Percentiles rank a stretch among this genome's conserved stretches.
phyloP scores from a whole-genome alignment of 805 yeast genomes.

The Candida peoriensis region DNA sequence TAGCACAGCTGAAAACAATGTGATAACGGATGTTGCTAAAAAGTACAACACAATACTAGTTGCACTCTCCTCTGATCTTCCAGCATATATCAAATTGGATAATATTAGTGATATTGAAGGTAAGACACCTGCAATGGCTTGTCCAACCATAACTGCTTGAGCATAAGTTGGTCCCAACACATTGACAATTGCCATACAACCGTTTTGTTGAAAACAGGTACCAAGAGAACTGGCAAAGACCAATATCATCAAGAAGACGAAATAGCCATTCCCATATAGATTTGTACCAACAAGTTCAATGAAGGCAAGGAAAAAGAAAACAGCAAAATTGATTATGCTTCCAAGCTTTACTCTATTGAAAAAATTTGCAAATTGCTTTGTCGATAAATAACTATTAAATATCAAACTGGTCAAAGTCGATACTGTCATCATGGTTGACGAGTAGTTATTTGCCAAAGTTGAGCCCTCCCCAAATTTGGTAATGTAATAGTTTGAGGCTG shows the following conservation, averaged over 20 bases:
- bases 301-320: slow-evolving; percentile 38
- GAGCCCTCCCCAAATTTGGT: slow-evolving; percentile 49
- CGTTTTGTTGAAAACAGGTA: slow-evolving; percentile 82
- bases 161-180: slow-evolving; percentile 72
- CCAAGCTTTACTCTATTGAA: slow-evolving; percentile 56
- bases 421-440: slow-evolving; percentile 84
- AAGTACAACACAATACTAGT: slow-evolving; percentile 36
- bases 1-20: slow-evolving; percentile 36
- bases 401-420: slow-evolving; percentile 66
- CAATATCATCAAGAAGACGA: slow-evolving; percentile 51
- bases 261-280: slow-evolving; percentile 26
- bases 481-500: slow-evolving; percentile 76
- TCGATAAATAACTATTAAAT: slow-evolving; percentile 58
- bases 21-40: slow-evolving; percentile 45
- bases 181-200: slow-evolving; percentile 82
- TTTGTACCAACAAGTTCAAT: slow-evolving; percentile 18
- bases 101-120: slow-evolving; percentile 70
- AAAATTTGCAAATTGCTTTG: slow-evolving; percentile 56
- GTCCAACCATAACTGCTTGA: slow-evolving; percentile 92
- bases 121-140: slow-evolving; percentile 88
- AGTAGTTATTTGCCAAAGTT: slow-evolving; percentile 50
- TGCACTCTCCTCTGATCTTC: slow-evolving; percentile 21
- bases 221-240: slow-evolving; percentile 68
- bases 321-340: slow-evolving; percentile 46
- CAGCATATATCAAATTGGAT: slow-evolving; percentile 36